Evolutionary conservation across 1,284 basidiomycete species (phyloP).

Genomic region (Microbotryum scabiosae): DNA sequence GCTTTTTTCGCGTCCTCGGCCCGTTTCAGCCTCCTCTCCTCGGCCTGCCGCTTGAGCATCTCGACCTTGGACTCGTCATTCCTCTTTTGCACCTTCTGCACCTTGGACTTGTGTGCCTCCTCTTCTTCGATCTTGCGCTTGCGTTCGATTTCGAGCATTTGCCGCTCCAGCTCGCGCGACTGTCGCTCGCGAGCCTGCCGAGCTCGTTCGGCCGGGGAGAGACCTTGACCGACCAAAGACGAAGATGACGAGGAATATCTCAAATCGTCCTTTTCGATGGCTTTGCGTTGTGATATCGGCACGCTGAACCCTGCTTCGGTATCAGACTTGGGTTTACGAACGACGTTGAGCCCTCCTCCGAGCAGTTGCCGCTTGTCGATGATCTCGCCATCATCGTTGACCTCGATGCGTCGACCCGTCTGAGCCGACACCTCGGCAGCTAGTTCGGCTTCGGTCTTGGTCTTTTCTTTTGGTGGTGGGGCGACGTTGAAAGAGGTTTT

Average conservation of each 20-base stretch:
- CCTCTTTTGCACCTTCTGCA: conserved; percentile 27
- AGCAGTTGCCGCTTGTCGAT: conserved; percentile 91
- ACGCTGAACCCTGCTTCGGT: conserved; percentile 47
- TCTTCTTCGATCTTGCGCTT: conserved; percentile 33
- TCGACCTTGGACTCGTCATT: conserved; percentile 34
- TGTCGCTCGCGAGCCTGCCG: conserved; percentile 28
- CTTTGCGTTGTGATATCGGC: conserved; percentile 44
- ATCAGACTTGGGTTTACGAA: conserved; percentile 27
- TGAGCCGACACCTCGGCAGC: conserved; percentile 54
- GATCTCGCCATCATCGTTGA: conserved; percentile 96
- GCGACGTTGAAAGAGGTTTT: conserved; percentile 15
- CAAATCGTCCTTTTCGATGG: not conserved
- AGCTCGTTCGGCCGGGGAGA: conserved; percentile 25
- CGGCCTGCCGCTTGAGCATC: conserved; percentile 31
- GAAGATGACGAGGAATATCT: conserved; percentile 1
- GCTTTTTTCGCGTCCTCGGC: conserved; percentile 8
- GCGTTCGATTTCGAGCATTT: conserved; percentile 31
- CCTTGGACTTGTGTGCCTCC: conserved; percentile 24
- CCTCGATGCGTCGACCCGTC: conserved; percentile 77
- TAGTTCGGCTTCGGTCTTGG: conserved; percentile 58
- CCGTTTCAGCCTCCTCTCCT: conserved; percentile 31
- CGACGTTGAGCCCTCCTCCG: conserved; percentile 80
- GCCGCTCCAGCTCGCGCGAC: conserved; percentile 31
- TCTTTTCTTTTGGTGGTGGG: conserved; percentile 23
- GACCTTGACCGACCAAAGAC: conserved; percentile 13